These are phyloP conservation scores for Pseudocercospora pini-densiflorae DNA, from an alignment of 2,329 filamentous ascomycete genomes.

Conservation along the genomic window DNA sequence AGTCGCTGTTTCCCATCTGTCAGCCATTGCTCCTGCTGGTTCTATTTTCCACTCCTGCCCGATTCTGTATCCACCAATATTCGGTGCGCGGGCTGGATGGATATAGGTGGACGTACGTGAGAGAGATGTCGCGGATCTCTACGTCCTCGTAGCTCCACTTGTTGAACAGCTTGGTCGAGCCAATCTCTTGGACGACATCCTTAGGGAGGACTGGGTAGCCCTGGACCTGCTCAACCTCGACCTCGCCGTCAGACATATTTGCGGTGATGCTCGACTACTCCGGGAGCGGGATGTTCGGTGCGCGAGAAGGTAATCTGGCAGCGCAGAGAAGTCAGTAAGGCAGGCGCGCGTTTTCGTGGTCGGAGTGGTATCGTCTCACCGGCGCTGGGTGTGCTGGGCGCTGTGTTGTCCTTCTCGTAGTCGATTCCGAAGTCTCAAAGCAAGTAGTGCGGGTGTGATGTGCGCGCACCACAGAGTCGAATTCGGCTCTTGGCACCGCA, in stretches of 20 bases:
- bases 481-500: not conserved
- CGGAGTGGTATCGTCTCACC: not conserved
- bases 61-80: conserved; percentile 1
- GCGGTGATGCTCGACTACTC: conserved; percentile 24
- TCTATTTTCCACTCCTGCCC: not conserved
- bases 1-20: conserved; percentile 71
- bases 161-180: conserved; percentile 96
- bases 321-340: conserved; percentile 5
- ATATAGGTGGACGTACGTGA: conserved; percentile 75
- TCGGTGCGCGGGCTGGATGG: conserved; percentile 1
- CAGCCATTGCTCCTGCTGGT: conserved; percentile 31
- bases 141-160: conserved; percentile 99
- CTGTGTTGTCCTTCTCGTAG: conserved; percentile 7
- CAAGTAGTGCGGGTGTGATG: conserved; percentile 1
- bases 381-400: conserved; percentile 13
- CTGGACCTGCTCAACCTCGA: conserved; percentile 88
- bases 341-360: not conserved
- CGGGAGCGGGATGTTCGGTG: not conserved
- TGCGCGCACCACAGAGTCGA: not conserved
- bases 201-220: conserved; percentile 86
- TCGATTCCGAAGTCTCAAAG: not conserved
- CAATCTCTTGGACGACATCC: conserved; percentile 87
- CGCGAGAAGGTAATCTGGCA: conserved; percentile 8
- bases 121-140: conserved; percentile 99
- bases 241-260: conserved; percentile 95